These are phyloP conservation scores for Penicillium canariense DNA, from an alignment of 495 filamentous ascomycete genomes.

Conservation along the genomic window DNA sequence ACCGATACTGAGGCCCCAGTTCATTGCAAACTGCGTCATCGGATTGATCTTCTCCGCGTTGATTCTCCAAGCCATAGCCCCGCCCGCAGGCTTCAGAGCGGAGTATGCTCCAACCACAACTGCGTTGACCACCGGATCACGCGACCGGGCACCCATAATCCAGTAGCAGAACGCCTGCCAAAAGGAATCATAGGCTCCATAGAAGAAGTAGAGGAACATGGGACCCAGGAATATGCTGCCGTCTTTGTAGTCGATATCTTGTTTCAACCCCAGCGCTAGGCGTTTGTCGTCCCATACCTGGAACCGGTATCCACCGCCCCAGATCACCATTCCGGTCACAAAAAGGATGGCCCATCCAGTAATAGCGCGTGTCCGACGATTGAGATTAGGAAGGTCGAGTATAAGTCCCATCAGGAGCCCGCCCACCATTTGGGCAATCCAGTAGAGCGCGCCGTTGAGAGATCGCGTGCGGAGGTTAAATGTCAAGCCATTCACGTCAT, in stretches of 20 bases:
- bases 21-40: constrained; percentile 50
- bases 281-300: constrained; percentile 41
- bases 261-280: constrained; percentile 28
- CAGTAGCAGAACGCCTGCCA: constrained; percentile 82
- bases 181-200: constrained; percentile 51
- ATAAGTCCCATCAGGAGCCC: constrained; percentile 48
- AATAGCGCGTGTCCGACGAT: constrained; percentile 39
- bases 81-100: constrained; percentile 80
- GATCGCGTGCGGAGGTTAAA: constrained; percentile 51
- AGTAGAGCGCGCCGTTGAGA: constrained; percentile 52
- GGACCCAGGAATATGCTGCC: constrained; percentile 40
- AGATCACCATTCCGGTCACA: constrained; percentile 46
- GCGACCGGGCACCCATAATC: constrained; percentile 80
- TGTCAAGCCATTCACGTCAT: constrained; percentile 48
- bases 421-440: constrained; percentile 54
- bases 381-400: constrained; percentile 43
- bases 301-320: constrained; percentile 55
- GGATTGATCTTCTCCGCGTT: constrained; percentile 63
- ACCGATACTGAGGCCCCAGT: constrained; percentile 67
- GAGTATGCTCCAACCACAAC: constrained; percentile 94
- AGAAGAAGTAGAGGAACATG: constrained; percentile 55
- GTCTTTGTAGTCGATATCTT: constrained; percentile 41
- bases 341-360: constrained; percentile 46
- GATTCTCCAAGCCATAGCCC: constrained; percentile 75
- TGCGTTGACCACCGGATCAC: constrained; percentile 80